phyloP scores from a whole-genome alignment of 768 basidiomycete species.

The Boletales sp. region DNA sequence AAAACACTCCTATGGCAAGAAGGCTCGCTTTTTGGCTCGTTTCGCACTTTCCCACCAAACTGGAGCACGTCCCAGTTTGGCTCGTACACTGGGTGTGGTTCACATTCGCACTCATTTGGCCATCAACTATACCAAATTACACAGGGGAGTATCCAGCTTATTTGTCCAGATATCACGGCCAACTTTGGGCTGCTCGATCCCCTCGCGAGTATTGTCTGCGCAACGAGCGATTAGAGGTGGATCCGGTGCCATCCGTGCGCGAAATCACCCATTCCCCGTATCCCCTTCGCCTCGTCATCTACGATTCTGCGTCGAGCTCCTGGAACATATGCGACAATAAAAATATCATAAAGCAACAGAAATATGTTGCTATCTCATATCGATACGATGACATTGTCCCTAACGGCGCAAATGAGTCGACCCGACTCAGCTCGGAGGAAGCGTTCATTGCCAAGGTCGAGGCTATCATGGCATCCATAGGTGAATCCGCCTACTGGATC shows the following conservation, averaged over 20 bases:
- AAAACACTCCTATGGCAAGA: neutral
- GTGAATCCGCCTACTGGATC: constrained; percentile 19
- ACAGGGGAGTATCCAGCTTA: constrained; percentile 15
- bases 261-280: constrained; percentile 10
- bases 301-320: neutral
- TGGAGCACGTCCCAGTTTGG: constrained; percentile 6
- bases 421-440: neutral
- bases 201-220: constrained; percentile 23
- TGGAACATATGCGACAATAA: constrained; percentile 5
- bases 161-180: constrained; percentile 15
- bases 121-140: neutral
- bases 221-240: neutral
- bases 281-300: constrained; percentile 17
- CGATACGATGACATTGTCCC: constrained; percentile 9
- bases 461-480: constrained; percentile 1
- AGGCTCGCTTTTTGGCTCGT: constrained; percentile 20
- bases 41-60: neutral
- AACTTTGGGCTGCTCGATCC: constrained; percentile 23
- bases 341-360: constrained; percentile 4
- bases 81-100: constrained; percentile 15
- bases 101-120: constrained; percentile 12
- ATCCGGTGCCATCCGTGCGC: constrained; percentile 1
- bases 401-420: neutral
- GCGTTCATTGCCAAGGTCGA: constrained; percentile 7
- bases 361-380: constrained; percentile 21